Evolutionary conservation across 2,329 filamentous ascomycete genomes (phyloP).

Genomic region (Hymenoscyphus occultus): DNA sequence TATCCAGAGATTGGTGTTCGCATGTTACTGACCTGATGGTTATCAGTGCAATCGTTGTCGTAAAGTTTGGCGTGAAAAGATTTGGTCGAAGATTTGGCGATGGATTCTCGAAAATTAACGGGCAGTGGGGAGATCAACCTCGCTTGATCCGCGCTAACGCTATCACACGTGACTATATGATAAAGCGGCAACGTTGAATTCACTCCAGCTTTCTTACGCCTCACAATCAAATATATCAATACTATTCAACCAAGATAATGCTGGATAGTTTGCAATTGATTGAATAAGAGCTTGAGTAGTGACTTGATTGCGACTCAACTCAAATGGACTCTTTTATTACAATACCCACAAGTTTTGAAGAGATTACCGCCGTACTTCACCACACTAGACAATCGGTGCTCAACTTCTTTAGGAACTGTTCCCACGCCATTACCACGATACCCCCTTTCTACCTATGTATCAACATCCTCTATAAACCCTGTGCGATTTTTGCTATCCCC

Average conservation of each 20-base stretch:
- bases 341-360: too few relatives aligned
- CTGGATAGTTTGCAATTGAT: too few relatives aligned
- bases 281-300: too few relatives aligned
- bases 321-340: too few relatives aligned
- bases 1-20: constrained; percentile 5
- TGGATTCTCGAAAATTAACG: not conserved
- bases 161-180: not conserved
- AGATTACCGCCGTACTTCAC: too few relatives aligned
- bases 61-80: constrained; percentile 7
- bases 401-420: not conserved
- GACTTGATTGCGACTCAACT: too few relatives aligned
- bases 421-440: not conserved
- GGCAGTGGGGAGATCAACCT: not conserved
- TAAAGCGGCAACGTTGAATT: too few relatives aligned
- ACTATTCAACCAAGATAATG: too few relatives aligned
- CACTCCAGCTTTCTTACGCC: too few relatives aligned
- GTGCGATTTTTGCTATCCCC: not conserved
- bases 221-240: too few relatives aligned
- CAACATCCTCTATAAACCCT: not conserved
- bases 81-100: not conserved
- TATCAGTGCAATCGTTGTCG: constrained; percentile 47
- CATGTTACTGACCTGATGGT: constrained; percentile 48
- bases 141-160: not conserved
- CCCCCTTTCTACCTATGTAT: not conserved
- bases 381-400: not conserved